Percentiles rank a stretch among this genome's conserved stretches.
Conservation (phyloP, 768 basidiomycete species). For the Podaxis rugospora region DNA sequence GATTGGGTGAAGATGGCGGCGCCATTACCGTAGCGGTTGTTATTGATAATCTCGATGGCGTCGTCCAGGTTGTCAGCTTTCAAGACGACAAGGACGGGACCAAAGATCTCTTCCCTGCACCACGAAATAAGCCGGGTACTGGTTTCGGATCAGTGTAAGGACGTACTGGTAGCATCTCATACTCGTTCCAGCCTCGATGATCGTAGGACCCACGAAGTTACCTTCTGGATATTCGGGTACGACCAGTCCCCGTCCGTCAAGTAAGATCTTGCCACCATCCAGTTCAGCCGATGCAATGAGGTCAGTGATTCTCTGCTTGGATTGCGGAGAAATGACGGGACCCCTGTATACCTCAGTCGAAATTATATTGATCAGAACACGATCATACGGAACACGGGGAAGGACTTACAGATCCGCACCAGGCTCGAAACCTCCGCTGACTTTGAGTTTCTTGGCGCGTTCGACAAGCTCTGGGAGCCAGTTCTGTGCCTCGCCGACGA, state of each 20-base stretch:
- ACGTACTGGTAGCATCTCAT: slow-evolving; percentile 88
- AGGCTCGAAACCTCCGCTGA: slow-evolving; percentile 88
- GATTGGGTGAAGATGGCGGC: slow-evolving; percentile 95
- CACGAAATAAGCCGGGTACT: neutral
- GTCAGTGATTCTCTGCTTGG: slow-evolving; percentile 71
- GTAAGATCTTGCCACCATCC: slow-evolving; percentile 81
- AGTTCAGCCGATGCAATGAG: slow-evolving; percentile 70
- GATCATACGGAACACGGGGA: neutral
- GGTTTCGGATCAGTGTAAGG: neutral
- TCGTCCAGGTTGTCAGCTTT: slow-evolving; percentile 84
- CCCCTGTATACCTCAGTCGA: slow-evolving; percentile 37
- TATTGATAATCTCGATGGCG: slow-evolving; percentile 85
- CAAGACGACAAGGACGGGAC: slow-evolving; percentile 80
- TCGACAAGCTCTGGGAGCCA: slow-evolving; percentile 89
- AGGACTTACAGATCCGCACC: slow-evolving; percentile 69
- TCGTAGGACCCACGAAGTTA: slow-evolving; percentile 93
- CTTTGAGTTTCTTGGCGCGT: slow-evolving; percentile 72
- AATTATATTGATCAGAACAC: slow-evolving; percentile 7
- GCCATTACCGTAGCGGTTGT: slow-evolving; percentile 90
- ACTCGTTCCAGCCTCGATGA: slow-evolving; percentile 74
- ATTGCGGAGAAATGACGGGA: slow-evolving; percentile 76
- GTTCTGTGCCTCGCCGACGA: slow-evolving; percentile 73
- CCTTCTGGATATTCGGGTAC: slow-evolving; percentile 79
- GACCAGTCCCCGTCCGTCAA: slow-evolving; percentile 74
- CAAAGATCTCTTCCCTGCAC: slow-evolving; percentile 88